These are phyloP conservation scores for Omphalea diandra DNA, from an alignment of 441 rosid genomes.

Conservation along the genomic window DNA sequence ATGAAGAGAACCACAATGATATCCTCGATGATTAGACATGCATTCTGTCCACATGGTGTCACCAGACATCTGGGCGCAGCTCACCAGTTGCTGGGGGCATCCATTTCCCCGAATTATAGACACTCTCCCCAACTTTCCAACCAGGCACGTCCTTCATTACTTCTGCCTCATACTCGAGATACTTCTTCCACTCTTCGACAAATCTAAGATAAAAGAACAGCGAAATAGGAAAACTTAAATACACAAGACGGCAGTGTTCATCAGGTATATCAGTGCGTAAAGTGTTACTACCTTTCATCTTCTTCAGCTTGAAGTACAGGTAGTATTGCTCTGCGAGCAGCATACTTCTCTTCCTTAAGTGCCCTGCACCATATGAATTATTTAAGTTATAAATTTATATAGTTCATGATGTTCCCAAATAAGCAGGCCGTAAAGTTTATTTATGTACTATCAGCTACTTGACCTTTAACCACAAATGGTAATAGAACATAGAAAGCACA, in stretches of 20 bases:
- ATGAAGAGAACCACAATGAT: slow-evolving; percentile 12
- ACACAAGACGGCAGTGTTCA: background rate
- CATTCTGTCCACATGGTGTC: slow-evolving; percentile 24
- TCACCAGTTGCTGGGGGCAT: slow-evolving; percentile 97
- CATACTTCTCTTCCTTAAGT: slow-evolving; percentile 88
- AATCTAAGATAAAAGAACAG: slow-evolving; percentile 41
- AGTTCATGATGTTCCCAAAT: background rate
- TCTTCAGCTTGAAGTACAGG: slow-evolving; percentile 98
- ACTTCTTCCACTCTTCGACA: slow-evolving; percentile 92
- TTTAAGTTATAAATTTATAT: too few relatives aligned
- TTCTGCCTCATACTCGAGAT: slow-evolving; percentile 95
- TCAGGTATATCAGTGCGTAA: background rate
- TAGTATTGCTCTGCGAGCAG: slow-evolving; percentile 78
- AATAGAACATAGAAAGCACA: background rate
- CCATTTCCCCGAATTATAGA: slow-evolving; percentile 94
- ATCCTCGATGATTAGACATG: slow-evolving; percentile 13
- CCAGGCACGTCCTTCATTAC: slow-evolving; percentile 98
- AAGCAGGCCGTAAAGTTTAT: background rate
- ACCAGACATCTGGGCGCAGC: slow-evolving; percentile 98
- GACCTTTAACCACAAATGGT: background rate
- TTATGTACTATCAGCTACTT: background rate
- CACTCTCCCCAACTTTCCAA: slow-evolving; percentile 96
- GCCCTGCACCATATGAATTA: slow-evolving; percentile 52
- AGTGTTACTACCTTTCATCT: slow-evolving; percentile 73
- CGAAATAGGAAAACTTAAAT: background rate